A percentile compares a stretch with the other conserved stretches of the same genome.
These are phyloP conservation scores for Trichosanthes cucumerina DNA, from an alignment of 306 rosid species.

Conservation along the genomic window DNA sequence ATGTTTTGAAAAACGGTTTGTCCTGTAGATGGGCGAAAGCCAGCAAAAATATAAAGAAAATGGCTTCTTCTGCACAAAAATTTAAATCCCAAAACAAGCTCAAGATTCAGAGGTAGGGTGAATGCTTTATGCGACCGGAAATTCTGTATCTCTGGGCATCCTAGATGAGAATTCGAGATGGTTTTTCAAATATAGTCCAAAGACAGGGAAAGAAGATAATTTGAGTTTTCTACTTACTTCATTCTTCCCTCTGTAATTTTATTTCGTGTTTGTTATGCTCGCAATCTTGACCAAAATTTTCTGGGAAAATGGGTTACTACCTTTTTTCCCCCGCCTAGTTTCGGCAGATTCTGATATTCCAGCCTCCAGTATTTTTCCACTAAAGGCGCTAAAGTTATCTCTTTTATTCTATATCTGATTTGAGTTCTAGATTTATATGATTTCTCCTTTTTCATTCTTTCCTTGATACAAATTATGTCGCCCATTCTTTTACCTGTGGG, in stretches of 20 bases:
- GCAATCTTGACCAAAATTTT: not conserved
- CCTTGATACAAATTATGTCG: not conserved
- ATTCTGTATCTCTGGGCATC: not conserved
- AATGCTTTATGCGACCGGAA: not conserved
- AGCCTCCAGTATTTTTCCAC: not conserved
- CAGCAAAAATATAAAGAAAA: not conserved
- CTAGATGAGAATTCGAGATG: not conserved
- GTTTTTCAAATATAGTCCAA: not conserved
- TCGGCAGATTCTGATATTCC: not conserved
- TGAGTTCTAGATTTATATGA: not conserved
- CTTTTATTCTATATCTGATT: slow-evolving; percentile 4
- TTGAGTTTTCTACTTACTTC: not conserved
- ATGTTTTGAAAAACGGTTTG: slow-evolving; percentile 41
- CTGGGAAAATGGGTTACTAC: not conserved
- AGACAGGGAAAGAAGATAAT: not conserved
- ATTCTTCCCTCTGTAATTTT: not conserved
- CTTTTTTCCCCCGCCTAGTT: not conserved
- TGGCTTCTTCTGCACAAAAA: not conserved
- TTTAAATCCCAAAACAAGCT: not conserved
- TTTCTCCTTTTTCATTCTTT: not conserved
- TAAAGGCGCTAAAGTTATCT: slow-evolving; percentile 6
- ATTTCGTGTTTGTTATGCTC: not conserved
- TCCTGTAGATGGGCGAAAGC: slow-evolving; percentile 20
- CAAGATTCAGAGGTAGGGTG: not conserved
- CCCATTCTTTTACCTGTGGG: not conserved